These are phyloP conservation scores for Sistotremastrum suecicum DNA, from an alignment of 768 basidiomycete genomes.

Conservation along the genomic window DNA sequence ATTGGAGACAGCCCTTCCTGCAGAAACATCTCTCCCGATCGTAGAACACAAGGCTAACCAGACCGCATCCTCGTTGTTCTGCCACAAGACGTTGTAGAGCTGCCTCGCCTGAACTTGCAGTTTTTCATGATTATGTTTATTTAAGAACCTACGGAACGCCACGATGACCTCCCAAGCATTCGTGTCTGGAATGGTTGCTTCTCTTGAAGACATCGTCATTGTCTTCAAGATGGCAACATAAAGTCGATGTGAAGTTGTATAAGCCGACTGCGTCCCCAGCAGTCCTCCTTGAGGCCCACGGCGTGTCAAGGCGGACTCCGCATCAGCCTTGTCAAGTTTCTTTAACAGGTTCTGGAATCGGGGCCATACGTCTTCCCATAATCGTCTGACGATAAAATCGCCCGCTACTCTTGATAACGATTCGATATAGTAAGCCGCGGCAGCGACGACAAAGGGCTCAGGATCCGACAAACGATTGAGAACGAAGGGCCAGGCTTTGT, in stretches of 20 bases:
- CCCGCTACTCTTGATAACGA: conserved; percentile 57
- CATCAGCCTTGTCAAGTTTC: conserved; percentile 48
- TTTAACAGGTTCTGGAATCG: conserved; percentile 49
- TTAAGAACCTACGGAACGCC: conserved; percentile 64
- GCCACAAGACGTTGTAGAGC: conserved; percentile 47
- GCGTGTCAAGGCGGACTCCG: conserved; percentile 49
- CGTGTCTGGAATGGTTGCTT: conserved; percentile 50
- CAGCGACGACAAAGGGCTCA: conserved; percentile 68
- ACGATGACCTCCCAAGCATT: conserved; percentile 74
- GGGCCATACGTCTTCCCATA: conserved; percentile 95
- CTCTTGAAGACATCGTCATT: conserved; percentile 48
- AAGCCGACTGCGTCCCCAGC: conserved; percentile 49
- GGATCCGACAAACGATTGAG: conserved; percentile 64
- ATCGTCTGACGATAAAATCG: conserved; percentile 68
- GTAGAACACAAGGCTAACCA: conserved; percentile 67
- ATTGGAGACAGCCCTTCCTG: conserved; percentile 3
- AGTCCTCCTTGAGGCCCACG: conserved; percentile 25
- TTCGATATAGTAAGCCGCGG: conserved; percentile 63
- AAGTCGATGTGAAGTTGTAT: conserved; percentile 69
- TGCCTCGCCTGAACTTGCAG: conserved; percentile 51
- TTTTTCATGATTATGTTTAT: conserved; percentile 51
- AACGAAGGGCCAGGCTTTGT: conserved; percentile 90
- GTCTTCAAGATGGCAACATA: conserved; percentile 66
- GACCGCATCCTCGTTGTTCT: conserved; percentile 63
- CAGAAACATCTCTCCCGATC: conserved; percentile 14